Conservation (phyloP, 2,329 filamentous ascomycete genomes). For the Teratosphaeriaceae sp. region DNA sequence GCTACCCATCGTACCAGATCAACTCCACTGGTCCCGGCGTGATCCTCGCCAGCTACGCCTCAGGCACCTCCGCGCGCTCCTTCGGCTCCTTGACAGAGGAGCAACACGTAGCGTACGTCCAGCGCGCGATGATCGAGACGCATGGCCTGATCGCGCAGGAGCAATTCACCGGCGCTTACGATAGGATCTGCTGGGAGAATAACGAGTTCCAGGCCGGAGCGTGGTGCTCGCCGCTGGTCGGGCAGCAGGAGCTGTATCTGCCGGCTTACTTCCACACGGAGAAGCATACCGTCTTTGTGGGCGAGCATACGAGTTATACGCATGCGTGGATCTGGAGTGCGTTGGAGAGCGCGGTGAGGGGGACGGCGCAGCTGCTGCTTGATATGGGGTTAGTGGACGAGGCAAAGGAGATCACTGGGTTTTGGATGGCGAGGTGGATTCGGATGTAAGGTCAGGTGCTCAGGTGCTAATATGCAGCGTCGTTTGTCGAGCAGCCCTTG, state of each 20-base stretch:
- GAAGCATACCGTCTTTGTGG: constrained; percentile 57
- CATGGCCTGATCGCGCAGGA: constrained; percentile 54
- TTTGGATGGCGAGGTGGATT: constrained; percentile 66
- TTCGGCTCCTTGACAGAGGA: constrained; percentile 47
- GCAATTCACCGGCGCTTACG: constrained; percentile 59
- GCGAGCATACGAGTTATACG: constrained; percentile 63
- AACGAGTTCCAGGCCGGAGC: constrained; percentile 56
- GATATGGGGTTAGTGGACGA: constrained; percentile 62
- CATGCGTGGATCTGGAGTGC: constrained; percentile 65
- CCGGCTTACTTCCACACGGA: constrained; percentile 69
- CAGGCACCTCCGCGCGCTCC: constrained; percentile 39
- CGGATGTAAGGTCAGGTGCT: constrained; percentile 32
- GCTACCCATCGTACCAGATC: constrained; percentile 61
- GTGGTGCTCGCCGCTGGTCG: constrained; percentile 52
- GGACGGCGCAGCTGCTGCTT: constrained; percentile 57
- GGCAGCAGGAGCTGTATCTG: constrained; percentile 62
- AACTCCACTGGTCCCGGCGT: constrained; percentile 58
- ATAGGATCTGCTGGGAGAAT: constrained; percentile 59
- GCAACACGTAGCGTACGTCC: constrained; percentile 57
- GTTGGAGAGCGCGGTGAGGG: constrained; percentile 60
- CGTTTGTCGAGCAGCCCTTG: no score
- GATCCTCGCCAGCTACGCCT: constrained; percentile 54
- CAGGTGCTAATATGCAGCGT: no score
- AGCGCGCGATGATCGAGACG: constrained; percentile 61
- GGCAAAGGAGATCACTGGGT: constrained; percentile 56